Conservation (phyloP, 345 rosid species). For the Gossypium herbaceum region DNA sequence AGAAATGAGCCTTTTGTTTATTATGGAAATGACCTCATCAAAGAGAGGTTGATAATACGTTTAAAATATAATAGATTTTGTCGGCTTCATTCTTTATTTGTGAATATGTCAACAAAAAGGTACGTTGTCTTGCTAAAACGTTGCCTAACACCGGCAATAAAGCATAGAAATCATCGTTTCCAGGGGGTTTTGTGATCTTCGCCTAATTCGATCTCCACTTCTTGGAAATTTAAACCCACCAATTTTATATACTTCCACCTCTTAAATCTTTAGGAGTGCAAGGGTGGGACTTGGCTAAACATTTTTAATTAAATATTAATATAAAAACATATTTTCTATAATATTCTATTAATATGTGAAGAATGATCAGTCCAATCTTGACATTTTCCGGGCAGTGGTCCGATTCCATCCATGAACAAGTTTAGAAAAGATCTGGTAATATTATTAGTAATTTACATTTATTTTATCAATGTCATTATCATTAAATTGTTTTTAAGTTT, state of each 20-base stretch:
- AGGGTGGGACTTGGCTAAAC: no score
- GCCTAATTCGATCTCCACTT: neutral
- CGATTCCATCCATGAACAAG: no score
- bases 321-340: no score
- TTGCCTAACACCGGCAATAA: neutral
- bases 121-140: neutral
- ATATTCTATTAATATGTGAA: no score
- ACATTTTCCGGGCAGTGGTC: no score
- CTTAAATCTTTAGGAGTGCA: neutral
- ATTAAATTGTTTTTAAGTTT: no score
- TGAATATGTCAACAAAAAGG: conserved; percentile 1
- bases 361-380: no score
- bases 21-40: neutral
- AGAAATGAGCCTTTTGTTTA: no score
- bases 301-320: no score
- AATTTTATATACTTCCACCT: neutral
- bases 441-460: no score
- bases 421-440: no score
- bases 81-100: conserved; percentile 3
- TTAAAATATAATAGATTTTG: neutral
- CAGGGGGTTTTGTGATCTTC: neutral
- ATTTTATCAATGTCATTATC: no score
- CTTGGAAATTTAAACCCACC: conserved; percentile 4
- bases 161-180: neutral
- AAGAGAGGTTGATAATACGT: neutral